Evolutionary conservation across 371 early-diverging fungal genomes (phyloP).

Genomic region (Mortierella sp.): DNA sequence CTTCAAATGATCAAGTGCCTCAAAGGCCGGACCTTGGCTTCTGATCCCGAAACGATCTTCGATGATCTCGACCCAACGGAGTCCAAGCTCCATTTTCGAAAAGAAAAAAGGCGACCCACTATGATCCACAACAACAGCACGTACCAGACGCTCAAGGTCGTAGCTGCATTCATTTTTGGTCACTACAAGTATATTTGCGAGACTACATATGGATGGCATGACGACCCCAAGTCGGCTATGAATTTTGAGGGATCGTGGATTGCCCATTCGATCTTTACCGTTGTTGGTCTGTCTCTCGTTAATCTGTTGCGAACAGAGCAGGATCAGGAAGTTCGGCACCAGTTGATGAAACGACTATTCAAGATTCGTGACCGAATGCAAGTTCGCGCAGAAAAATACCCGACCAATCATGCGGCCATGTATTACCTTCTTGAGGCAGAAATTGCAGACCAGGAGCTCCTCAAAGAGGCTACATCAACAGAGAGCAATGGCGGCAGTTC

Average conservation of each 20-base stretch:
- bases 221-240: constrained; percentile 45
- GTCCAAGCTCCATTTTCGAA: constrained; percentile 14
- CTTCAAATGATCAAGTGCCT: constrained; percentile 15
- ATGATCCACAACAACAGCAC: constrained; percentile 48
- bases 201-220: constrained; percentile 33
- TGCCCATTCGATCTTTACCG: constrained; percentile 31
- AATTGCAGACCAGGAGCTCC: constrained; percentile 36
- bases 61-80: constrained; percentile 38
- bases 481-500: background rate
- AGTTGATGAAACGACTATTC: constrained; percentile 12
- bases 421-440: constrained; percentile 45
- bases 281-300: constrained; percentile 16
- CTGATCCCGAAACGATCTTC: constrained; percentile 43
- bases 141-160: constrained; percentile 38
- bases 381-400: constrained; percentile 25
- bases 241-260: constrained; percentile 53
- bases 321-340: constrained; percentile 13
- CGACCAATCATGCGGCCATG: constrained; percentile 49
- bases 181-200: constrained; percentile 35
- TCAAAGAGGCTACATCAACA: background rate
- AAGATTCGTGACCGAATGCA: constrained; percentile 31
- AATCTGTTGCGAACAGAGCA: constrained; percentile 37
- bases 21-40: constrained; percentile 3
- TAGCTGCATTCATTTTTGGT: constrained; percentile 42
- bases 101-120: background rate